These are phyloP conservation scores for Acidiella bohemica DNA, from an alignment of 495 filamentous ascomycete species.

Conservation along the genomic window DNA sequence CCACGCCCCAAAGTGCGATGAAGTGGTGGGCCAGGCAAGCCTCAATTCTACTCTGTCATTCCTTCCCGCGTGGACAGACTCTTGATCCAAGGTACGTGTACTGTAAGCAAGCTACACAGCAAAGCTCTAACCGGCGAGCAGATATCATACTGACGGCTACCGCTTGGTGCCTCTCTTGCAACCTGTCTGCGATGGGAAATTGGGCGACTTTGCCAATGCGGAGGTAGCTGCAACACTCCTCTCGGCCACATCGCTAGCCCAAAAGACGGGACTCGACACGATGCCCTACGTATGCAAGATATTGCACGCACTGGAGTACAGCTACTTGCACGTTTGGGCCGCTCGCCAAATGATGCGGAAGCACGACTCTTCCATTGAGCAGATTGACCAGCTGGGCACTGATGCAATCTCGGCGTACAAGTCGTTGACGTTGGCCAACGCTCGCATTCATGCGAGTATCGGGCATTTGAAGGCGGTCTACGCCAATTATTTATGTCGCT, in stretches of 20 bases:
- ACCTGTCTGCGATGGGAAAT: not conserved
- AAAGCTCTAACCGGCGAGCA: not conserved
- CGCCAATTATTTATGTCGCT: not conserved
- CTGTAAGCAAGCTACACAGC: not conserved
- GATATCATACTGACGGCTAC: not conserved
- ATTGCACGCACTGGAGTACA: no score
- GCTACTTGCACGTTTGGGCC: not conserved
- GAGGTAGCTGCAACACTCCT: not conserved
- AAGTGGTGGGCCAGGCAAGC: no score
- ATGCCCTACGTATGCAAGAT: not conserved
- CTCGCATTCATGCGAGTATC: not conserved
- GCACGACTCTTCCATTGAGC: not conserved
- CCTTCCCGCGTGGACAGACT: not conserved
- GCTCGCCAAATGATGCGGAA: not conserved
- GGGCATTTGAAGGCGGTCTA: not conserved
- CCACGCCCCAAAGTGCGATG: no score
- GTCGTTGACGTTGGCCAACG: no score
- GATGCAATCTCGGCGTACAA: not conserved
- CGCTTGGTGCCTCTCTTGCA: not conserved
- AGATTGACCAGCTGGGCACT: not conserved
- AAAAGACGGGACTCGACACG: not conserved
- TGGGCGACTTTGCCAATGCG: not conserved
- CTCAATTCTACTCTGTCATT: not conserved
- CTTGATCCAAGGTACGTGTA: not conserved
- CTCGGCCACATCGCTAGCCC: not conserved